These are phyloP conservation scores for Lecanicillium sp. DNA, from an alignment of 2,329 filamentous ascomycete species.

Conservation along the genomic window DNA sequence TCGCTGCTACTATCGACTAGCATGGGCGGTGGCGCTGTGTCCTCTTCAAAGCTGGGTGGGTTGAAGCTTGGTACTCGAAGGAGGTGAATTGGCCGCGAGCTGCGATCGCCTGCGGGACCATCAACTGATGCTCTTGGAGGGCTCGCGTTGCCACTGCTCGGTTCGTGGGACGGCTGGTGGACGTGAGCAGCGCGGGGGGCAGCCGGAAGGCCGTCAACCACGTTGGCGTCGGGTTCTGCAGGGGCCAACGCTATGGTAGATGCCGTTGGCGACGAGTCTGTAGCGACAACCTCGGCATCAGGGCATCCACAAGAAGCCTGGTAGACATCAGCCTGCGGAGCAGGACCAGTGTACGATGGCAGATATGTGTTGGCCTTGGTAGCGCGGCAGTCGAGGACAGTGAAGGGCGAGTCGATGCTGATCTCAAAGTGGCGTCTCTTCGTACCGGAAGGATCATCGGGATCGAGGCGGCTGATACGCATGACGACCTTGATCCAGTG, in stretches of 20 bases:
- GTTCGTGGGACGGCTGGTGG: slow-evolving; percentile 28
- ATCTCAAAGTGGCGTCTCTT: slow-evolving; percentile 91
- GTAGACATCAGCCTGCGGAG: slow-evolving; percentile 39
- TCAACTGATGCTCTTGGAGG: slow-evolving; percentile 11
- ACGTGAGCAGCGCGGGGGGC: slow-evolving; percentile 55
- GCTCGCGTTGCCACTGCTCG: slow-evolving; percentile 19
- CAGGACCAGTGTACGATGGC: slow-evolving; percentile 63
- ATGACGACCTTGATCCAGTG: slow-evolving; percentile 98
- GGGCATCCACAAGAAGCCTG: slow-evolving; percentile 50
- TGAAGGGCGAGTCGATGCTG: slow-evolving; percentile 92
- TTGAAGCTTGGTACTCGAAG: slow-evolving; percentile 80
- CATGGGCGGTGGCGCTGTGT: slow-evolving; percentile 39
- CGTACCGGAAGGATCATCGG: slow-evolving; percentile 61
- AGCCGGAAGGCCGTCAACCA: slow-evolving; percentile 32
- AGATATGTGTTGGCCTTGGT: slow-evolving; percentile 83
- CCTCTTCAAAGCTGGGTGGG: slow-evolving; percentile 79
- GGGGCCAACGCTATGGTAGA: slow-evolving; percentile 44
- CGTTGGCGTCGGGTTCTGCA: slow-evolving; percentile 27
- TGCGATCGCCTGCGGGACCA: slow-evolving; percentile 21
- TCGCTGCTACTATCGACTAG: slow-evolving; percentile 22
- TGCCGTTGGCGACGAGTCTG: slow-evolving; percentile 64
- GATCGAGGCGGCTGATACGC: slow-evolving; percentile 79
- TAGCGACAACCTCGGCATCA: slow-evolving; percentile 42
- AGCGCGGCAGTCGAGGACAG: slow-evolving; percentile 88
- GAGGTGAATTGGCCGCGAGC: slow-evolving; percentile 72